Evolutionary conservation across 139 green algal species (phyloP), one percentile per base, ranked within the genome.

Genomic region (Chlamydomonas eustigma): DNA sequence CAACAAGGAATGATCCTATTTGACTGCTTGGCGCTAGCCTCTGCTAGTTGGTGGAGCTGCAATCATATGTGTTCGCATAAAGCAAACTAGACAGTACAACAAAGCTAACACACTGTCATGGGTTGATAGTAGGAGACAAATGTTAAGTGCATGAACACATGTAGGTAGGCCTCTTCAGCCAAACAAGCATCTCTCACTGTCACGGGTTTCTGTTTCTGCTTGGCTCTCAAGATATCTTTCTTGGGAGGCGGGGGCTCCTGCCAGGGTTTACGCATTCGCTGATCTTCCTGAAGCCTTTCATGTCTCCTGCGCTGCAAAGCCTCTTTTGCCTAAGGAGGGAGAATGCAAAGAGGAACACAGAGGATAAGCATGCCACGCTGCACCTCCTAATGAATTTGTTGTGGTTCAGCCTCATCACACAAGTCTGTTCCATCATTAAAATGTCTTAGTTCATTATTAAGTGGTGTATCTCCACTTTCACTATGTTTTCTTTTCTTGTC

Each of bases 251-350:
- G 74, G 12, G 85, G 85, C 76, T 80, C 69, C 58, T 85, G 81
- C 72, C 67, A 81, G 1, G 85, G 85, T 38, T 85, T 82, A 1
- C 85, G 82, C 85, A 90, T 90, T 44, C 84, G 82, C 64, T 90
- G 75, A 50, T 90, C 85, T 70, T 85, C 70, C 32, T 82, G 73
- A 34, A 74, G 8, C 0, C 85, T 76, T 75, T 86, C 64, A 30
- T 58, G 5, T 0, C 63, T 51, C 35, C 82, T 51, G 2, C 71
- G 64, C 39, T 90, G 82, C 51, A 90, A 51, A 0, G 85, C 80
- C 22, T 80, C 69, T 51, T 87, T 86, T 6, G 65, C 65, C 65
- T 72, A 12, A 58, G 22, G 12, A 58, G 44, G 12, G 12, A 58
- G 44, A 22, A 12, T 12, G 44, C 12, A 58, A 22, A 12, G 12